These are phyloP conservation scores for Talaromyces verruculosus DNA, from an alignment of 2,329 filamentous ascomycete species.

Conservation along the genomic window DNA sequence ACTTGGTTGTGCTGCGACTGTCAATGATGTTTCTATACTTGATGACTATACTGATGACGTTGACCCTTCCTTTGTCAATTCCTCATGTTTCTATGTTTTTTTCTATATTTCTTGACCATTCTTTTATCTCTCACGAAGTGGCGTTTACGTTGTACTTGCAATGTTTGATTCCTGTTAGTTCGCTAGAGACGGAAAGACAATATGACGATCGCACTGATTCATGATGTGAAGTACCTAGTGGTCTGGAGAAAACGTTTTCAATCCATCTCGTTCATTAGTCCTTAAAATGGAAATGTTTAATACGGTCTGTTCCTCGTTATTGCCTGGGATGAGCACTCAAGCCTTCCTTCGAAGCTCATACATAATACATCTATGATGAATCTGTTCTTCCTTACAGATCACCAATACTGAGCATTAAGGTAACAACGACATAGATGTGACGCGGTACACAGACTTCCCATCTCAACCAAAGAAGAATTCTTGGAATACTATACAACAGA, in stretches of 20 bases:
- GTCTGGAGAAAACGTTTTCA: neutral
- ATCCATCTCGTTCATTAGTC: neutral
- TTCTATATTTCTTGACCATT: conserved; percentile 1
- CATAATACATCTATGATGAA: too few relatives aligned
- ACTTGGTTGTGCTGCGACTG: conserved; percentile 3
- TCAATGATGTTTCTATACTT: conserved; percentile 16
- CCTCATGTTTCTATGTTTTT: neutral
- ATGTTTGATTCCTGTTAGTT: neutral
- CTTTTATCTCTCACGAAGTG: neutral
- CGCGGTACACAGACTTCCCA: too few relatives aligned
- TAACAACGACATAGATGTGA: too few relatives aligned
- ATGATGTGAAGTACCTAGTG: neutral
- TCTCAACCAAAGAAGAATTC: too few relatives aligned
- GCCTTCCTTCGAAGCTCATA: too few relatives aligned
- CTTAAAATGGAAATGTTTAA: neutral
- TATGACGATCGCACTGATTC: neutral
- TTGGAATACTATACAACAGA: too few relatives aligned
- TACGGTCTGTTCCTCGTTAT: too few relatives aligned
- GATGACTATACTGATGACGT: conserved; percentile 3
- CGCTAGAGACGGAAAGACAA: neutral
- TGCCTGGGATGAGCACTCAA: too few relatives aligned
- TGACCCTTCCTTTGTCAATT: neutral
- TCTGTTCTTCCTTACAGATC: too few relatives aligned
- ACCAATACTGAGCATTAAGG: too few relatives aligned
- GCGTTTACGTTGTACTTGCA: neutral